Conservation (phyloP, 1,284 basidiomycete species). For the Moesziomyces globuligerus region DNA sequence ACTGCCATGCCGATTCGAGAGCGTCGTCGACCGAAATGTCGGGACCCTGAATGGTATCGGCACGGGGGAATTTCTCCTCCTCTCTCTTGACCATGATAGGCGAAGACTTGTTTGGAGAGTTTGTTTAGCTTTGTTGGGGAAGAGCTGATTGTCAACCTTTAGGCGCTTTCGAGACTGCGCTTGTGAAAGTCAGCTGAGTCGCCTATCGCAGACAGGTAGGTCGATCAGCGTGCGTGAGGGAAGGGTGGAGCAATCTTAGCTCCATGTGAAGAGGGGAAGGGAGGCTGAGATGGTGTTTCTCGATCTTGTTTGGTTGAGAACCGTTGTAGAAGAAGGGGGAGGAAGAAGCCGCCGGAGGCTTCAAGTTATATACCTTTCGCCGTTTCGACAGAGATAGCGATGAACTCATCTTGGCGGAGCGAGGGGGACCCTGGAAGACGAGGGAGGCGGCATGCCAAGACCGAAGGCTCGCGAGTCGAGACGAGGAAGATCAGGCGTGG, state of each 20-base stretch:
- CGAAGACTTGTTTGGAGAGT: neutral
- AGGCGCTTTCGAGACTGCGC: neutral
- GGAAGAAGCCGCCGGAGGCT: conserved; percentile 43
- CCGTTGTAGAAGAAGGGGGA: conserved; percentile 18
- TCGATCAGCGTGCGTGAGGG: conserved; percentile 4
- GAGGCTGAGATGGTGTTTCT: neutral
- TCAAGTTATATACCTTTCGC: conserved; percentile 31
- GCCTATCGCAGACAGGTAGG: conserved; percentile 45
- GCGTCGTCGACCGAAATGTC: conserved; percentile 41
- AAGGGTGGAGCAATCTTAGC: neutral
- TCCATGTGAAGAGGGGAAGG: neutral
- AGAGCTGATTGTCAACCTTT: neutral
- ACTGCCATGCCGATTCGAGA: conserved; percentile 36
- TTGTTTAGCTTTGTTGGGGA: neutral
- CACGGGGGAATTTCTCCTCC: conserved; percentile 41
- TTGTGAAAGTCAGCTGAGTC: conserved; percentile 3
- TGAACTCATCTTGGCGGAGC: neutral
- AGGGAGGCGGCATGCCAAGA: conserved; percentile 21
- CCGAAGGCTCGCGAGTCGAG: conserved; percentile 24
- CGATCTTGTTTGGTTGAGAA: conserved; percentile 10
- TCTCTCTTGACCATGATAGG: conserved; percentile 36
- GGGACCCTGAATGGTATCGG: conserved; percentile 46
- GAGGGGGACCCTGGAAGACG: conserved; percentile 5
- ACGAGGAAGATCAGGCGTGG: conserved; percentile 5
- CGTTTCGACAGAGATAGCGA: conserved; percentile 2